phyloP scores from a whole-genome alignment of 768 basidiomycete genomes.

The Terana coerulea region DNA sequence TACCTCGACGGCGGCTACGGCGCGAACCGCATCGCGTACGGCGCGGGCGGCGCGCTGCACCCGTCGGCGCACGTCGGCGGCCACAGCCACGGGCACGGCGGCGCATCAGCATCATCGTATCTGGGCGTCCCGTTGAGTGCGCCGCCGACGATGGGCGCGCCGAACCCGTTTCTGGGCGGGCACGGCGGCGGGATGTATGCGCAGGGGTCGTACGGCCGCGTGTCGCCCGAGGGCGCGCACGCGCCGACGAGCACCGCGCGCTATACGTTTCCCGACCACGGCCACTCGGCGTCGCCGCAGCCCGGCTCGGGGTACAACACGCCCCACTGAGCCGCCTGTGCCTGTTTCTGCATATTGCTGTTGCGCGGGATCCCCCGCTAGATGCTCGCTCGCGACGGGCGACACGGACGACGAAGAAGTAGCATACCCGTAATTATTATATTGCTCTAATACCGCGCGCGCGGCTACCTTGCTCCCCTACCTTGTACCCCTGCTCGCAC shows the following conservation, averaged over 20 bases:
- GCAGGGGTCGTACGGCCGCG: constrained; percentile 1
- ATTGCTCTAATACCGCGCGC: no score
- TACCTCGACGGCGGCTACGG: constrained; percentile 19
- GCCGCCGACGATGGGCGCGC: constrained; percentile 7
- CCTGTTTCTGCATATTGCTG: no score
- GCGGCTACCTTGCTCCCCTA: no score
- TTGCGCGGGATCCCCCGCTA: no score
- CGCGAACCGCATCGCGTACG: constrained; percentile 13
- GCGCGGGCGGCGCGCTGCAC: constrained; percentile 17
- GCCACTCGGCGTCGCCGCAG: constrained; percentile 27
- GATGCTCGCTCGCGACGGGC: no score
- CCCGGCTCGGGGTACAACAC: constrained; percentile 32
- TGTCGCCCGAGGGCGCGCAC: background rate
- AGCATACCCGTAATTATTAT: no score
- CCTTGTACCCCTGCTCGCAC: no score
- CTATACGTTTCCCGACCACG: constrained; percentile 24
- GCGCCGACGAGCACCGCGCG: constrained; percentile 12
- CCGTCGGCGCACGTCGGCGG: constrained; percentile 12
- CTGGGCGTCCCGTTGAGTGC: constrained; percentile 19
- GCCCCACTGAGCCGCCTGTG: constrained; percentile 23
- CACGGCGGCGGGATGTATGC: background rate
- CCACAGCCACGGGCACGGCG: constrained; percentile 1
- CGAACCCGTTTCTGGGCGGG: constrained; percentile 14
- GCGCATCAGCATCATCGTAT: constrained; percentile 9
- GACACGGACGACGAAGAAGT: no score